Percentiles rank a stretch among this genome's conserved stretches.
Conservation (phyloP, 164 flowering plant genomes). For the Brasenia schreberi region DNA sequence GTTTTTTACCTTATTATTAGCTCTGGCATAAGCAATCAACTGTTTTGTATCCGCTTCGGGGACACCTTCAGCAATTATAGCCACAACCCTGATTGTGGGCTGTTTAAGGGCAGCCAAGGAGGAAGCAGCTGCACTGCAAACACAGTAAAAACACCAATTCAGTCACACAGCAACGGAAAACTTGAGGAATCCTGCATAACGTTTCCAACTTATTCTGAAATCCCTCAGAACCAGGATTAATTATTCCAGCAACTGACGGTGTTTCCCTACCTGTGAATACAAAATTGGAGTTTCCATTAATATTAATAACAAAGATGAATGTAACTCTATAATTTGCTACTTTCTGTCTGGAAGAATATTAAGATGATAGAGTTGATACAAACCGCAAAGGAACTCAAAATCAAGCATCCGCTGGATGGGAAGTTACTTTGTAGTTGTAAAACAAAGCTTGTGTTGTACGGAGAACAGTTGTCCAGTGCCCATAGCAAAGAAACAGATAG, state of each 20-base stretch:
- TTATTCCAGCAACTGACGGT: conserved; percentile 89
- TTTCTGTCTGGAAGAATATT: too few relatives aligned
- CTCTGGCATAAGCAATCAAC: conserved; percentile 84
- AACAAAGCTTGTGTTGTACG: conserved; percentile 88
- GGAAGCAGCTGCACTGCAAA: conserved; percentile 89
- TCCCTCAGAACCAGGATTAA: conserved; percentile 84
- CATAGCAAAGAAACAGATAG: too few relatives aligned
- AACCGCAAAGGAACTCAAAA: conserved; percentile 96
- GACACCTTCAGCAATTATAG: conserved; percentile 99
- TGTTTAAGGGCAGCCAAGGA: conserved; percentile 92
- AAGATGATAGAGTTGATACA: conserved; percentile 3
- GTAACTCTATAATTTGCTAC: too few relatives aligned
- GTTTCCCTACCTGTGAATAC: conserved; percentile 96
- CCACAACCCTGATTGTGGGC: conserved; percentile 88
- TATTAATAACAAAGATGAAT: too few relatives aligned
- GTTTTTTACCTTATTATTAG: conserved; percentile 74
- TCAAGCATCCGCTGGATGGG: conserved; percentile 99
- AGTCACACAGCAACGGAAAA: background rate
- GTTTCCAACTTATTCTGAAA: conserved; percentile 33
- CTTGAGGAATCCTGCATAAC: background rate
- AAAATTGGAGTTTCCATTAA: too few relatives aligned
- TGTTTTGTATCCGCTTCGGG: conserved; percentile 95
- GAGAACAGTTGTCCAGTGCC: conserved; percentile 95
- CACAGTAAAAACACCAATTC: conserved; percentile 4
- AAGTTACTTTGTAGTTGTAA: conserved; percentile 92